Percentiles rank a stretch among this genome's conserved stretches.
Conservation (phyloP, 768 basidiomycete genomes). For the Tricholoma sp. region DNA sequence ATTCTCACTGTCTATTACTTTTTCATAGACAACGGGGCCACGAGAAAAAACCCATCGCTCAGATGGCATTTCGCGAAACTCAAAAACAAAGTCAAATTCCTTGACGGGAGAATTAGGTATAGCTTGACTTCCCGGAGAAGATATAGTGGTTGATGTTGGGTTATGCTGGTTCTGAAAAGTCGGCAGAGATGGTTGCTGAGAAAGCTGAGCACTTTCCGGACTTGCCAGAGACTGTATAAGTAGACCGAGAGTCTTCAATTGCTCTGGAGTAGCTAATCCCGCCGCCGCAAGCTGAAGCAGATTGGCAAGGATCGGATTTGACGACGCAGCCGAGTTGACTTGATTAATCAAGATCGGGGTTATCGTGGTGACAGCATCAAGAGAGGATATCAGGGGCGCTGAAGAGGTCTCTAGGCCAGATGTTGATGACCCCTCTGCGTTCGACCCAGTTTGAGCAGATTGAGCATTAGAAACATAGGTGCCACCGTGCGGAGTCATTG, state of each 20-base stretch:
- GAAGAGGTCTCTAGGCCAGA: conserved; percentile 13
- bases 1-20: conserved; percentile 20
- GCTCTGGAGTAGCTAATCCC: conserved; percentile 55
- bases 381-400: conserved; percentile 40
- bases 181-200: conserved; percentile 5
- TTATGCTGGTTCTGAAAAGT: conserved; percentile 1
- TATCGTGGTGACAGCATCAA: conserved; percentile 41
- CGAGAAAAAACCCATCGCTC: conserved; percentile 72
- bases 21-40: conserved; percentile 47
- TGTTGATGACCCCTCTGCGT: background rate
- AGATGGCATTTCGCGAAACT: conserved; percentile 57
- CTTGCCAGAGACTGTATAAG: conserved; percentile 65
- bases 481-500: conserved; percentile 20
- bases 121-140: conserved; percentile 7
- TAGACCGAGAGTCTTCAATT: conserved; percentile 64
- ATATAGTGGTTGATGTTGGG: conserved; percentile 8
- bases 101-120: conserved; percentile 30
- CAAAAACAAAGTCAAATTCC: conserved; percentile 70
- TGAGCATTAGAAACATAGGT: conserved; percentile 10
- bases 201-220: conserved; percentile 15
- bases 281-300: conserved; percentile 61
- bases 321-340: conserved; percentile 61
- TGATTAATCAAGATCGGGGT: conserved; percentile 55
- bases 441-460: background rate
- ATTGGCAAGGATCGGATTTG: conserved; percentile 64